Conservation (phyloP, 345 rosid species). For the Brassica cretica region DNA sequence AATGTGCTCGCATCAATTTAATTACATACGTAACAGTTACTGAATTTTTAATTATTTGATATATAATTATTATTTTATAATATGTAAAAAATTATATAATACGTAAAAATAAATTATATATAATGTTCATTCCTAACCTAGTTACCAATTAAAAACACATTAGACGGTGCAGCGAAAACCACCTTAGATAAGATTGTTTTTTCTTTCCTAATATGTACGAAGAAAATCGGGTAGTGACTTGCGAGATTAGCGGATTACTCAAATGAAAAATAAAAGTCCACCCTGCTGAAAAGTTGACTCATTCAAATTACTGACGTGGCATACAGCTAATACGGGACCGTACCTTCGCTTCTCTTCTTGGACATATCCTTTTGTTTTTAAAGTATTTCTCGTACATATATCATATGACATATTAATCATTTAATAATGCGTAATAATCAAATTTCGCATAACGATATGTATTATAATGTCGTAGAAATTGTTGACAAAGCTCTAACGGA, state of each 20-base stretch:
- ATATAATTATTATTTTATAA: too few species aligned
- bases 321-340: conserved; percentile 30
- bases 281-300: conserved; percentile 25
- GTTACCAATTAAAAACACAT: background rate
- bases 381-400: conserved; percentile 15
- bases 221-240: conserved; percentile 23
- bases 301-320: conserved; percentile 29
- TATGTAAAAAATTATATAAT: too few species aligned
- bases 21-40: too few species aligned
- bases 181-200: background rate
- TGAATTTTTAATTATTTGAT: too few species aligned
- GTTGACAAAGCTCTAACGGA: background rate
- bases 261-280: conserved; percentile 15
- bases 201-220: background rate
- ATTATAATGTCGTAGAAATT: conserved; percentile 16
- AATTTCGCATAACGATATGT: background rate
- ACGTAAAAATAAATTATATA: too few species aligned
- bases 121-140: too few species aligned
- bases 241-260: conserved; percentile 27
- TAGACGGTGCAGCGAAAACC: conserved; percentile 15
- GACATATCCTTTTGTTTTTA: background rate
- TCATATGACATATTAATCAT: background rate
- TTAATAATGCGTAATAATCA: too few species aligned
- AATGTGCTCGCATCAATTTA: too few species aligned
- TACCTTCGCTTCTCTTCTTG: conserved; percentile 24